These are phyloP conservation scores for Rhodosporidiobolus odoratus DNA, from an alignment of 768 basidiomycete species.

Conservation along the genomic window DNA sequence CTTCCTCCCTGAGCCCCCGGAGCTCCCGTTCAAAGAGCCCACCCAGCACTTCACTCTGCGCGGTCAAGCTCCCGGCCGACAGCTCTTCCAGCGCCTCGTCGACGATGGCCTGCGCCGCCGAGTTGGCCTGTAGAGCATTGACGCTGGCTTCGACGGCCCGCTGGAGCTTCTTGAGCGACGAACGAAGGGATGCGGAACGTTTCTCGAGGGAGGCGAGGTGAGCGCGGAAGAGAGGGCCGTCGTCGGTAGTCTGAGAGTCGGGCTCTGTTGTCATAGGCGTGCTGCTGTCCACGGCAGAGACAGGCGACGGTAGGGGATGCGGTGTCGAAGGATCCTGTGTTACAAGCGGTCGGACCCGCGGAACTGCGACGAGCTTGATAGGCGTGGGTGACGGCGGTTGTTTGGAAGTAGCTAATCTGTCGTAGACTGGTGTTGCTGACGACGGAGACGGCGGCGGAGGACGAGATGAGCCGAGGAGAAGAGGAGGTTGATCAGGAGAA, in stretches of 20 bases:
- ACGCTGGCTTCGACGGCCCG: slow-evolving; percentile 14
- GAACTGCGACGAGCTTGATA: background rate
- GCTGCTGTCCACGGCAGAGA: background rate
- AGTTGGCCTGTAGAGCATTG: background rate
- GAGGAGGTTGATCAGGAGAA: background rate
- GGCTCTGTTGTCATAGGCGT: too few relatives aligned
- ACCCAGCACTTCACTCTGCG: slow-evolving; percentile 15
- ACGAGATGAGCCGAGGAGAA: background rate
- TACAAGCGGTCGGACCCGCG: background rate
- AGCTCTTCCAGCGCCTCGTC: slow-evolving; percentile 35
- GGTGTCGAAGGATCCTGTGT: background rate
- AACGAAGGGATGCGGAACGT: slow-evolving; percentile 18
- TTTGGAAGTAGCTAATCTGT: background rate
- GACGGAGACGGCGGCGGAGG: background rate
- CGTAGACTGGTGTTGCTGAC: slow-evolving; percentile 14
- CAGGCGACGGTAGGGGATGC: background rate
- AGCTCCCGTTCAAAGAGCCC: slow-evolving; percentile 18
- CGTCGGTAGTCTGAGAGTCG: slow-evolving; percentile 12
- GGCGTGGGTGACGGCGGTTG: background rate
- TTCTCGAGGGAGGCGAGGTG: slow-evolving; percentile 31
- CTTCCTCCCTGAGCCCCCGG: slow-evolving; percentile 1
- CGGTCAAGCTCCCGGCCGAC: background rate
- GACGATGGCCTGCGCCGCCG: slow-evolving; percentile 18
- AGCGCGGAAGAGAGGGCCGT: slow-evolving; percentile 38
- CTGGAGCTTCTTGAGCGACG: slow-evolving; percentile 28